These are phyloP conservation scores for Inga leiocalycina DNA, from an alignment of 306 rosid species.

Conservation along the genomic window DNA sequence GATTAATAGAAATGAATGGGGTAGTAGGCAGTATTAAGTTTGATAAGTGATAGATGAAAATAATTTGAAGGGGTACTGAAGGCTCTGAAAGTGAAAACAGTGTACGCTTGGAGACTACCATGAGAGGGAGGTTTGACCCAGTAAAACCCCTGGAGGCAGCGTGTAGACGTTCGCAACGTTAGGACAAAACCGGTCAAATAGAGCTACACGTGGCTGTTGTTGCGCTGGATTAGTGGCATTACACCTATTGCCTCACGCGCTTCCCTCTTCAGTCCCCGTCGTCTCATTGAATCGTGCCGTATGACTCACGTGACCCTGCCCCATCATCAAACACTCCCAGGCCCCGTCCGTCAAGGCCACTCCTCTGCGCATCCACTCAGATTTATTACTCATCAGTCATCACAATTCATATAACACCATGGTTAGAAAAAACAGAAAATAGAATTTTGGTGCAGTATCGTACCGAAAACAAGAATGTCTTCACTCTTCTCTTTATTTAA, in stretches of 20 bases:
- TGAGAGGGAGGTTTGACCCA: neutral
- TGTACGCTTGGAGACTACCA: no score
- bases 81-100: neutral
- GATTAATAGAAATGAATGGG: no score
- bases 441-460: no score
- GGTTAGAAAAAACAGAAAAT: no score
- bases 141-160: slow-evolving; percentile 24
- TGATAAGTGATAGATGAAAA: no score
- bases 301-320: neutral
- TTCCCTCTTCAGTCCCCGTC: neutral
- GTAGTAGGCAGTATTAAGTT: no score
- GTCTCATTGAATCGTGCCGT: neutral
- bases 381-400: no score
- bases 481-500: no score
- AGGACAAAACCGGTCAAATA: slow-evolving; percentile 42
- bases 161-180: slow-evolving; percentile 37
- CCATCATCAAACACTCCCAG: neutral
- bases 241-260: slow-evolving; percentile 34
- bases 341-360: neutral
- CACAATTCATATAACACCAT: no score
- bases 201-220: slow-evolving; percentile 29
- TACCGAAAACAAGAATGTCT: no score
- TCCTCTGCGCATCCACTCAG: neutral
- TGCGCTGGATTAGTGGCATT: slow-evolving; percentile 39
- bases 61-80: no score